Conservation (phyloP, 2,329 filamentous ascomycete species). For the Fusarium mexicanum region DNA sequence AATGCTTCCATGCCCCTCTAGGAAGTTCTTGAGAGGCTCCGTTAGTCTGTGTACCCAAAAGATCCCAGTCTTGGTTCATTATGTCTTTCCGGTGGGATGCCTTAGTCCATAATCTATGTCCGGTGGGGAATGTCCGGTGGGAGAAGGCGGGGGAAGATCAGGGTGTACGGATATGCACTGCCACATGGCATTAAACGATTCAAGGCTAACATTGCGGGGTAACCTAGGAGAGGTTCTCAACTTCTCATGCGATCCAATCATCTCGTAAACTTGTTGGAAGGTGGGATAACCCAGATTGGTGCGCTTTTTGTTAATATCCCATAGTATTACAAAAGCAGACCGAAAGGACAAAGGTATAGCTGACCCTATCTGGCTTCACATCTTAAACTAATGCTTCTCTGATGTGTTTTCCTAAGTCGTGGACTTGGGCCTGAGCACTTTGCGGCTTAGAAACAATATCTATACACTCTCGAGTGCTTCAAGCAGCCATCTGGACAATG, state of each 20-base stretch:
- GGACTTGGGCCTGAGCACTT: neutral
- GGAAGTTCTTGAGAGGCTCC: neutral
- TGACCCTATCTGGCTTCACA: neutral
- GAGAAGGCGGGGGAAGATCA: neutral
- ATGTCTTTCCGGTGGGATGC: neutral
- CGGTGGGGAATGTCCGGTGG: neutral
- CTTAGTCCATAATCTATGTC: neutral
- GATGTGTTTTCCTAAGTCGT: neutral
- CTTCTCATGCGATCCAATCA: neutral
- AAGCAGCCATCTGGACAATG: neutral
- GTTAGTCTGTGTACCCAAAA: neutral
- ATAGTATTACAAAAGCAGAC: neutral
- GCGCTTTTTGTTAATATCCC: neutral
- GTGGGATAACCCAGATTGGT: neutral
- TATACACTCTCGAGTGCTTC: neutral
- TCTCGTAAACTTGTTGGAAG: neutral
- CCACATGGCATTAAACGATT: no score
- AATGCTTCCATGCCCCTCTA: neutral
- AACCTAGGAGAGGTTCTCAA: accelerated
- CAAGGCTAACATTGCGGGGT: neutral
- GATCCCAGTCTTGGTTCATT: neutral
- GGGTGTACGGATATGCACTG: neutral
- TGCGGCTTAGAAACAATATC: neutral
- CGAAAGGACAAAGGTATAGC: neutral
- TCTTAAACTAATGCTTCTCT: neutral